Conservation (phyloP, 2,329 filamentous ascomycete genomes). For the Curvularia sp. region DNA sequence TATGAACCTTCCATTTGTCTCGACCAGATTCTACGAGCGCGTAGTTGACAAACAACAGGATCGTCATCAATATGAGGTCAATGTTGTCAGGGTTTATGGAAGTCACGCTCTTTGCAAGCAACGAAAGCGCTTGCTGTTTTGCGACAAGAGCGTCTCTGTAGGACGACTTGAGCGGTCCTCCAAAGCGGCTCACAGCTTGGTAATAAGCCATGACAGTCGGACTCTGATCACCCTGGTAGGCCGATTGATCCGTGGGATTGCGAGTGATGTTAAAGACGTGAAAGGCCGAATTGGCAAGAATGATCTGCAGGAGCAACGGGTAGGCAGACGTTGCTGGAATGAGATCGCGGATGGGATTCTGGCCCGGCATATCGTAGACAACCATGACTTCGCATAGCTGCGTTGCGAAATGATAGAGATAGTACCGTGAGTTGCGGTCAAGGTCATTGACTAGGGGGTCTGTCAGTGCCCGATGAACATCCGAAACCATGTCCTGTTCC, state of each 20-base stretch:
- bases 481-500: constrained; percentile 33
- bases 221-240: constrained; percentile 43
- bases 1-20: constrained; percentile 61
- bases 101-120: constrained; percentile 49
- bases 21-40: constrained; percentile 60
- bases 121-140: constrained; percentile 57
- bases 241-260: constrained; percentile 45
- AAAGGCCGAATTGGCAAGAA: constrained; percentile 58
- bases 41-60: constrained; percentile 59
- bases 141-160: constrained; percentile 53
- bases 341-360: constrained; percentile 59
- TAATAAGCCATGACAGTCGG: constrained; percentile 46
- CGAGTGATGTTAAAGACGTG: constrained; percentile 54
- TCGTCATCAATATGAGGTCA: constrained; percentile 56
- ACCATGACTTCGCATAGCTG: constrained; percentile 64
- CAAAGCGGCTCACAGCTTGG: constrained; percentile 51
- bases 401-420: constrained; percentile 58
- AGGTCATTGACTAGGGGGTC: constrained; percentile 66
- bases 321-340: constrained; percentile 56
- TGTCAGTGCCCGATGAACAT: constrained; percentile 55
- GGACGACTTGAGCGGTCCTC: constrained; percentile 41
- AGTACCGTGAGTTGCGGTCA: constrained; percentile 55
- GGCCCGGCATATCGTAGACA: constrained; percentile 55
- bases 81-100: constrained; percentile 42
- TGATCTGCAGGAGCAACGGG: constrained; percentile 56